A percentile compares a stretch with the other conserved stretches of the same genome.
phyloP scores from a whole-genome alignment of 208 protist species.

The Leishmania braziliensis region DNA sequence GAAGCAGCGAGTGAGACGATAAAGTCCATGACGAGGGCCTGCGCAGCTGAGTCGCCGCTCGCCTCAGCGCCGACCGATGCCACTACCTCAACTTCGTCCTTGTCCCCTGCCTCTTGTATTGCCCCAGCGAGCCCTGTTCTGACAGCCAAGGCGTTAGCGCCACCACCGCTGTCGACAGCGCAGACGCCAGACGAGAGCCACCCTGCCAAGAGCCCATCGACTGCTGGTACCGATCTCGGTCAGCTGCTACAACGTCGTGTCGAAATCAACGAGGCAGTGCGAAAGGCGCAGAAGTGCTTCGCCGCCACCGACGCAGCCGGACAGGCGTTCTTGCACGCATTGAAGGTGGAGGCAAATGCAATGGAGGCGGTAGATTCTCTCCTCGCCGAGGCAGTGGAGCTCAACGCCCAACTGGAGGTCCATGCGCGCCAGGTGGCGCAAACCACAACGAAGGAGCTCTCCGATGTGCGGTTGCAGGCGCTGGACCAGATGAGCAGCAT shows the following conservation, averaged over 20 bases:
- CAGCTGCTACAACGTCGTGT: constrained; percentile 1
- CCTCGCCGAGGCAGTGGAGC: constrained; percentile 31
- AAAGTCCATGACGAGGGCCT: not conserved
- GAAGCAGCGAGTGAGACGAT: not conserved
- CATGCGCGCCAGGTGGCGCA: constrained; percentile 37
- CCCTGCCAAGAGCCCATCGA: not conserved
- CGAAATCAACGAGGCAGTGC: constrained; percentile 18
- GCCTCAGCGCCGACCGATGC: not conserved
- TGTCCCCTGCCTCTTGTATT: not conserved
- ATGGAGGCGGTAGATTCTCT: constrained; percentile 30
- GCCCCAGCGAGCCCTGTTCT: not conserved
- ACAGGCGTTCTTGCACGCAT: constrained; percentile 25
- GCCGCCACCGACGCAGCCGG: constrained; percentile 42
- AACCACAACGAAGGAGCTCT: constrained; percentile 46
- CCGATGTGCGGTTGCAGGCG: constrained; percentile 41
- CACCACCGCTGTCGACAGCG: not conserved
- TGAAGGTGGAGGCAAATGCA: constrained; percentile 33
- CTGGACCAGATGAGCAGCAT: constrained; percentile 36
- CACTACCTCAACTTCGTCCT: not conserved
- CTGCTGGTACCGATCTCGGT: constrained; percentile 11
- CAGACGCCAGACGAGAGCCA: not conserved
- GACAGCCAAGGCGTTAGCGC: not conserved
- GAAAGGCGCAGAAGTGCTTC: constrained; percentile 31
- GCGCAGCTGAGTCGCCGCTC: constrained; percentile 2
- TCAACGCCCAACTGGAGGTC: constrained; percentile 35